These are phyloP conservation scores for Aphanoascus verrucosus DNA, from an alignment of 2,329 filamentous ascomycete genomes.

Conservation along the genomic window DNA sequence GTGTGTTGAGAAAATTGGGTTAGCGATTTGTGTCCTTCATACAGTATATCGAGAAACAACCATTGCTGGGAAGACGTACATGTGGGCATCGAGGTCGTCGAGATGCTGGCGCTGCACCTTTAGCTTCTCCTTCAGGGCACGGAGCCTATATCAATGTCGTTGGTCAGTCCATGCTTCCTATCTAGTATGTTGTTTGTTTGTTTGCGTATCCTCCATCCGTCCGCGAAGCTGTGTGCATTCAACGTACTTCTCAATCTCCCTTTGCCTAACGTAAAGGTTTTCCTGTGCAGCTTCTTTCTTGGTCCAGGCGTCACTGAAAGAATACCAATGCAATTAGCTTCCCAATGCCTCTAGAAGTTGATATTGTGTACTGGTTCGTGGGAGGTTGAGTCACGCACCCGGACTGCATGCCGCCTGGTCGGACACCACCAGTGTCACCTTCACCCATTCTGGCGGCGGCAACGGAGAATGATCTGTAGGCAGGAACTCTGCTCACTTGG, in stretches of 20 bases:
- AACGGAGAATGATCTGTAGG: conserved; percentile 51
- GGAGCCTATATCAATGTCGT: conserved; percentile 42
- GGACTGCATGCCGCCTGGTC: conserved; percentile 23
- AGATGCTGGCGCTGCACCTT: conserved; percentile 70
- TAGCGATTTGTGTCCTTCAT: neutral
- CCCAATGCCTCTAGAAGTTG: neutral
- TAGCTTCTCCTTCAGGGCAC: conserved; percentile 59
- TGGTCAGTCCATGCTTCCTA: neutral
- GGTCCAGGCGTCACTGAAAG: conserved; percentile 73
- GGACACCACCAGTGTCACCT: conserved; percentile 54
- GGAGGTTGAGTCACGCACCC: conserved; percentile 25
- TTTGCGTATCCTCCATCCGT: neutral
- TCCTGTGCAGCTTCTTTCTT: conserved; percentile 82
- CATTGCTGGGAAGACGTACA: conserved; percentile 46
- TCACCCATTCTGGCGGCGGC: conserved; percentile 53
- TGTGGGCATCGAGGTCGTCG: conserved; percentile 73
- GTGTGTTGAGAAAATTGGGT: conserved; percentile 8
- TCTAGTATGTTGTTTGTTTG: neutral
- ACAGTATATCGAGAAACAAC: neutral
- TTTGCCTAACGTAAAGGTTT: conserved; percentile 71
- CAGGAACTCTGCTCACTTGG: conserved; percentile 42
- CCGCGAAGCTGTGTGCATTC: neutral
- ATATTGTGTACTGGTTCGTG: neutral
- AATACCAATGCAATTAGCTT: conserved; percentile 1
- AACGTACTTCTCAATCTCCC: conserved; percentile 72